phyloP scores from a whole-genome alignment of 148 eudicot species.

The Rhododendron kiyosumense region DNA sequence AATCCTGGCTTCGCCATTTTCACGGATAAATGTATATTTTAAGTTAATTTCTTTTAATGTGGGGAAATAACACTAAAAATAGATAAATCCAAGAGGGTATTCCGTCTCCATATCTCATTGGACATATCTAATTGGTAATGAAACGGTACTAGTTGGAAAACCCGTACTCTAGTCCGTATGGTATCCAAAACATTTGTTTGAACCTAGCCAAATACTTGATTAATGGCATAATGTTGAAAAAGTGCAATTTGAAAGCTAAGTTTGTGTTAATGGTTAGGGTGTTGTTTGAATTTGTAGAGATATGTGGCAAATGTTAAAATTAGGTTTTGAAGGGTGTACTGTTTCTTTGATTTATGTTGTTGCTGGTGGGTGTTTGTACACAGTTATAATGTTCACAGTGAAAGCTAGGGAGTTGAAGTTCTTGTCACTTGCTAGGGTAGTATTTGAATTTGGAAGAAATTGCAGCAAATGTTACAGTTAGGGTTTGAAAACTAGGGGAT shows the following conservation, averaged over 20 bases:
- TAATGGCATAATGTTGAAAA: not conserved
- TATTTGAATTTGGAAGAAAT: conserved; percentile 10
- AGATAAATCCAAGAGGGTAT: too few species aligned
- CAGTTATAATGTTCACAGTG: not conserved
- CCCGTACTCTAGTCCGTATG: too few species aligned
- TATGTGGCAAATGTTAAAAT: not conserved
- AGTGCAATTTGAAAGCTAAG: conserved; percentile 1
- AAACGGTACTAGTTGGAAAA: too few species aligned
- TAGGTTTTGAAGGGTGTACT: not conserved
- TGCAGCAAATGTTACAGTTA: not conserved
- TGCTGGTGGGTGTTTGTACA: conserved; percentile 38
- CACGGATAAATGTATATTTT: too few species aligned
- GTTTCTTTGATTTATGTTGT: conserved; percentile 35
- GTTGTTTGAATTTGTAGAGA: conserved; percentile 3
- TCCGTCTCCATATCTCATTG: too few species aligned
- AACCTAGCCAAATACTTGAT: not conserved
- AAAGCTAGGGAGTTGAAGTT: not conserved
- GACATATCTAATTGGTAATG: too few species aligned
- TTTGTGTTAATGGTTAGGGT: not conserved
- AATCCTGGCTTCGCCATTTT: too few species aligned
- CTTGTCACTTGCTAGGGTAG: not conserved
- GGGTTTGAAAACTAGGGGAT: not conserved
- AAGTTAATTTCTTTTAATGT: too few species aligned
- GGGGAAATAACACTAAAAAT: too few species aligned
- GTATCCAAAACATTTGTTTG: too few species aligned